These are phyloP conservation scores for Monilinia fructigena DNA, from an alignment of 2,329 filamentous ascomycete genomes.

Conservation along the genomic window DNA sequence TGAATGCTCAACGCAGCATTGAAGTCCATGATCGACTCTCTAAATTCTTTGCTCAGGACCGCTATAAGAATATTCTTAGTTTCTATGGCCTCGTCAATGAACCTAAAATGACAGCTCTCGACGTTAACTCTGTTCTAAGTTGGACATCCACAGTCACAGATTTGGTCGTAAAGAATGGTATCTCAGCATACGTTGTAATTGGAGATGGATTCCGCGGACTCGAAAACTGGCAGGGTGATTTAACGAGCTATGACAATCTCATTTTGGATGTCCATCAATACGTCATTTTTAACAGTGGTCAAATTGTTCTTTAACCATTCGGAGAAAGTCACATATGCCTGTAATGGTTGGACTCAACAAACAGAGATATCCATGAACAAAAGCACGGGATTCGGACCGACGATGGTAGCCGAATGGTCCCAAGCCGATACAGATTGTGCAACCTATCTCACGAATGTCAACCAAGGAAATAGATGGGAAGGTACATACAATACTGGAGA, in stretches of 20 bases:
- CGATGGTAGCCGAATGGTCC: constrained; percentile 93
- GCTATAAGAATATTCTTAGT: constrained; percentile 86
- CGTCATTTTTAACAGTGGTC: constrained; percentile 91
- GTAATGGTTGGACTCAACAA: constrained; percentile 81
- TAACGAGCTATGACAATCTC: constrained; percentile 68
- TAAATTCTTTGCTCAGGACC: constrained; percentile 87
- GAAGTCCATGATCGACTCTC: constrained; percentile 85
- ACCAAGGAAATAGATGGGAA: constrained; percentile 85
- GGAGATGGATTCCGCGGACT: constrained; percentile 95
- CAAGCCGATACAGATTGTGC: constrained; percentile 97
- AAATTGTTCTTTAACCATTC: constrained; percentile 79
- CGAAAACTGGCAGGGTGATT: constrained; percentile 82
- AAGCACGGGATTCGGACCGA: constrained; percentile 82
- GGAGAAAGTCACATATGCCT: constrained; percentile 83
- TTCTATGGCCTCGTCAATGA: constrained; percentile 97
- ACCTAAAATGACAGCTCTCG: constrained; percentile 76
- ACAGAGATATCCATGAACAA: constrained; percentile 69
- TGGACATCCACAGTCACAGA: constrained; percentile 78
- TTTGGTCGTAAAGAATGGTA: constrained; percentile 73
- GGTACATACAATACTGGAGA: constrained; percentile 76
- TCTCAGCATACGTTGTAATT: constrained; percentile 74
- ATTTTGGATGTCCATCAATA: constrained; percentile 98
- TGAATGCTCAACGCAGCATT: constrained; percentile 77
- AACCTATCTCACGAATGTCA: constrained; percentile 82
- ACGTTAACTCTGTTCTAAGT: constrained; percentile 62